phyloP scores from a whole-genome alignment of 169 alveolate genomes.

The Babesia sp. region DNA sequence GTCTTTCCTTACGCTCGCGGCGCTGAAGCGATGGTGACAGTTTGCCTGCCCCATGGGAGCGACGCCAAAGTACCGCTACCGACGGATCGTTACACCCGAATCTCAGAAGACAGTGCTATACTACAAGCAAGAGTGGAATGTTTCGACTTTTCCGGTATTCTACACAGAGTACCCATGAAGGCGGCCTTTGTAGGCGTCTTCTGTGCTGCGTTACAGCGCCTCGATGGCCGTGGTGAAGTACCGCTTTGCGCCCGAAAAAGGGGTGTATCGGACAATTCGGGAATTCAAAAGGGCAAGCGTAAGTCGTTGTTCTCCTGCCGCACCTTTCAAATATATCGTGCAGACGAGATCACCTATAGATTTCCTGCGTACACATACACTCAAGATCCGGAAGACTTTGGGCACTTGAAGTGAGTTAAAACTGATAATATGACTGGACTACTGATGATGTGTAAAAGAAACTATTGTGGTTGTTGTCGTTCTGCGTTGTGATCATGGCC shows the following conservation, averaged over 20 bases:
- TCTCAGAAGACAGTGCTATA: background rate
- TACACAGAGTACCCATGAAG: constrained; percentile 18
- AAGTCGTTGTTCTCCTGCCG: background rate
- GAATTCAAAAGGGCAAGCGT: background rate
- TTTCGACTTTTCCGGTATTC: background rate
- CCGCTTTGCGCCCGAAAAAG: constrained; percentile 1
- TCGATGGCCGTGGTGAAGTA: background rate
- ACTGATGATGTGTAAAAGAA: too few species aligned
- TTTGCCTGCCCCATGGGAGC: constrained; percentile 33
- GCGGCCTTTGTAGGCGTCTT: constrained; percentile 42
- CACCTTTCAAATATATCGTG: background rate
- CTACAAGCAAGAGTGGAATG: too few species aligned
- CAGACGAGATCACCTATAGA: constrained; percentile 15
- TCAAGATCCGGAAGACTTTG: constrained; percentile 8
- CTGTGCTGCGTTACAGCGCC: constrained; percentile 17
- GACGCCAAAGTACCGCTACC: background rate
- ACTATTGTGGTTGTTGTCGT: too few species aligned
- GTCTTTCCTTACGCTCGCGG: background rate
- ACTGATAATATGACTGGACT: too few species aligned
- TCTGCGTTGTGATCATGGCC: too few species aligned
- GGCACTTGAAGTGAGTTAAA: constrained; percentile 18
- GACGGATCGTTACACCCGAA: background rate
- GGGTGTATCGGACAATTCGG: background rate
- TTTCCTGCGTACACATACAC: constrained; percentile 30
- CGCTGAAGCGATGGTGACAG: background rate